These are phyloP conservation scores for Arctium lappa DNA, from an alignment of 129 eudicot genomes.

Conservation along the genomic window DNA sequence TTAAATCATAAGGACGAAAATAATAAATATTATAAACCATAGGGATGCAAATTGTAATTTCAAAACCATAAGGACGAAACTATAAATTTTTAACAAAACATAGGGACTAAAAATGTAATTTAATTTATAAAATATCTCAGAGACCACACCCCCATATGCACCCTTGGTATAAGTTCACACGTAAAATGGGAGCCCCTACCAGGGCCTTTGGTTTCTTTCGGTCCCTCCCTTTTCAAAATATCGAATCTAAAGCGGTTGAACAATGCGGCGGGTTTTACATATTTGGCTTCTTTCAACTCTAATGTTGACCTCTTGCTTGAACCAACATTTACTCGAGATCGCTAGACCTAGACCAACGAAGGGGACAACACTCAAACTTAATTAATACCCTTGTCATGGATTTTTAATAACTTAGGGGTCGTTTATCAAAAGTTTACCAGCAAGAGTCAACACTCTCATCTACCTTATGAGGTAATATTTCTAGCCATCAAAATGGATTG, in stretches of 20 bases:
- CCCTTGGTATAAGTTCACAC: background rate
- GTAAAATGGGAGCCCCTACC: background rate
- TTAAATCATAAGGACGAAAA: no score
- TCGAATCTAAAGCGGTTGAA: background rate
- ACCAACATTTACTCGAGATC: background rate
- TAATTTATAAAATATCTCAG: no score
- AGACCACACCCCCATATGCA: background rate
- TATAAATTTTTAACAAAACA: no score
- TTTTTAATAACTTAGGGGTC: background rate
- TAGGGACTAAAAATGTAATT: no score
- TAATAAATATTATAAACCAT: no score
- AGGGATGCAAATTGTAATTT: no score
- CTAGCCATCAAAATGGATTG: no score
- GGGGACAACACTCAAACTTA: background rate
- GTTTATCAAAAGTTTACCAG: no score
- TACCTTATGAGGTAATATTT: no score
- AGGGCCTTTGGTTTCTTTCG: background rate
- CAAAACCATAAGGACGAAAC: no score
- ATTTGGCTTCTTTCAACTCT: background rate
- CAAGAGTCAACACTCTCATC: no score
- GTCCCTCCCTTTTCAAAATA: background rate
- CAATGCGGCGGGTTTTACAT: background rate
- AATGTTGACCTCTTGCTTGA: background rate
- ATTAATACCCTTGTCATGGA: background rate
- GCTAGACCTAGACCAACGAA: background rate